These are phyloP conservation scores for Prunella vulgaris DNA, from an alignment of 257 asterid genomes.

Conservation along the genomic window DNA sequence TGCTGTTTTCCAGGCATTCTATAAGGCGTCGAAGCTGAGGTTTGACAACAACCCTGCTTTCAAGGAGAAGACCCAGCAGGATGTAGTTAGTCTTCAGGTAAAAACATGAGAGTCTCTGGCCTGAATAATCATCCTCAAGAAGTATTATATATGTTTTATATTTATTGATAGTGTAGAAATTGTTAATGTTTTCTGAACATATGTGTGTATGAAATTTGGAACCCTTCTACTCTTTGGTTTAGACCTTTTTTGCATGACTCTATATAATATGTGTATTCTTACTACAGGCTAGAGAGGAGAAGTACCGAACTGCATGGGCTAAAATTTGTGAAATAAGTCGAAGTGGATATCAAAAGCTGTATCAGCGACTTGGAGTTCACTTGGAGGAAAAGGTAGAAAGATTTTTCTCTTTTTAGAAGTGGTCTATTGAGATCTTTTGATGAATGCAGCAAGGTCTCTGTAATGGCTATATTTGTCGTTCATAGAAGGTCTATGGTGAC, in stretches of 20 bases:
- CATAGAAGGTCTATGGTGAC: conserved; percentile 9
- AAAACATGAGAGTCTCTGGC: conserved; percentile 5
- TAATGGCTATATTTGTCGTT: conserved; percentile 4
- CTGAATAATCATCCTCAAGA: conserved; percentile 6
- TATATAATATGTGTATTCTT: neutral
- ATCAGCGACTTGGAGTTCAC: conserved; percentile 65
- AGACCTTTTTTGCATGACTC: conserved; percentile 5
- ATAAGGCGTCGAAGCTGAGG: conserved; percentile 81
- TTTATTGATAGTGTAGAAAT: neutral
- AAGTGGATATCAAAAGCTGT: conserved; percentile 60
- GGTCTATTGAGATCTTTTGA: neutral
- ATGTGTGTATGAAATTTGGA: too few species aligned
- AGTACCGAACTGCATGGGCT: conserved; percentile 76
- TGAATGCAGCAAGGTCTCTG: neutral
- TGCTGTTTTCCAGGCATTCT: conserved; percentile 54
- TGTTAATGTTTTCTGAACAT: too few species aligned
- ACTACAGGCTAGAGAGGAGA: conserved; percentile 73
- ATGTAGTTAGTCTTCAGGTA: conserved; percentile 98
- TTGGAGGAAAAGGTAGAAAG: conserved; percentile 75
- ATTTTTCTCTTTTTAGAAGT: conserved; percentile 7
- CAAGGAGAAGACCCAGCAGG: conserved; percentile 82
- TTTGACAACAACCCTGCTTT: conserved; percentile 73
- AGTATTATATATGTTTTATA: neutral
- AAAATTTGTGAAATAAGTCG: conserved; percentile 87
- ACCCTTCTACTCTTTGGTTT: neutral